Evolutionary conservation across 768 basidiomycete species (phyloP), one percentile per base, ranked within the genome.

Genomic region (Russula earlei): DNA sequence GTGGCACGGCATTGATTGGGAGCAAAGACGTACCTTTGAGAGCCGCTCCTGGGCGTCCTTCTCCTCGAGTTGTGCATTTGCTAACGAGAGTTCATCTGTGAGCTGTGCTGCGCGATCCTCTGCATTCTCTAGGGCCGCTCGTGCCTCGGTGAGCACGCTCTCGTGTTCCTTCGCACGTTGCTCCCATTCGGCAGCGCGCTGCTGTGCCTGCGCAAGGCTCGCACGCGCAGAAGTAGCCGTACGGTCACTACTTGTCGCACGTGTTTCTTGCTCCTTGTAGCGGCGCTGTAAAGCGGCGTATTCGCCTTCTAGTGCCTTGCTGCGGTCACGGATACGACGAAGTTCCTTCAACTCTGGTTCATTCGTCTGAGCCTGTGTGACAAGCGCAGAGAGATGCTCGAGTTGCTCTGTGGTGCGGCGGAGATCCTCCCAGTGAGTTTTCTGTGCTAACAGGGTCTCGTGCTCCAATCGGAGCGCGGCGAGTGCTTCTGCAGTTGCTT

Each of bases 121-220:
- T 9, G 76, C 72, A 50, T 85, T 79, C 34, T 91, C 85, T 15
- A 88, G 67, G 63, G 78, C 77, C 31, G 79, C 81, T 58, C 74
- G 76, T 27, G 75, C 75, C 62, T 75, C 64, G 65, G 85, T 83
- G 19, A 89, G 68, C 54, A 84, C 77, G 20, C 73, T 71, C 67
- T 89, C 85, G 41, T 77, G 76, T 59, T 87, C 85, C 63, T 82
- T 83, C 19, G 85, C 81, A 22, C 83, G 83, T 59, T 78, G 78
- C 69, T 92, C 90, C 87, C 86, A 91, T 63, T 92, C 90, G 3
- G 78, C 71, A 3, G 86, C 78, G 24, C 86, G 85, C 66, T 89
- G 86, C 58, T 91, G 85, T 20, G 85, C 83, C 60, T 85, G 82
- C 20, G 76, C 69, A 27, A 91, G 74, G 66, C 69, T 84, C 66